These are phyloP conservation scores for Desmodesmus armatus DNA, from an alignment of 139 green algal genomes.

Conservation along the genomic window DNA sequence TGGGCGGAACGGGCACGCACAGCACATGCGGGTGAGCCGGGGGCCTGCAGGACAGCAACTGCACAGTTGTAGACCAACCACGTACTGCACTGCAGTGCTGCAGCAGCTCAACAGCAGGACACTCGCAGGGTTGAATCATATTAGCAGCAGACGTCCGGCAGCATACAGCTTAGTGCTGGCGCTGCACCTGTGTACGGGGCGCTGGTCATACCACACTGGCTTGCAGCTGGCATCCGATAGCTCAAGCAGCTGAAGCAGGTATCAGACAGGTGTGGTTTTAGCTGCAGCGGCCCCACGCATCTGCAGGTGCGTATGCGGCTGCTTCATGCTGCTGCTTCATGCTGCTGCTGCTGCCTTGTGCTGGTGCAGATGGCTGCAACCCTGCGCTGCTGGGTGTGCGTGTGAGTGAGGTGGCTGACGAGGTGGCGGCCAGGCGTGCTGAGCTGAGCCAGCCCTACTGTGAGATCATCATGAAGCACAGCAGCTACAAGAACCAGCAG, in stretches of 20 bases:
- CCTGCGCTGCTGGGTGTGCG: conserved; percentile 50
- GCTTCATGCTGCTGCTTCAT: neutral
- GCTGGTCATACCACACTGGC: neutral
- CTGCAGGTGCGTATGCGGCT: no score
- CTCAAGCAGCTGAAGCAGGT: neutral
- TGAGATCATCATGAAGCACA: conserved; percentile 39
- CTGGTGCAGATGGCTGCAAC: conserved; percentile 44
- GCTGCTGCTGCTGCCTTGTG: neutral
- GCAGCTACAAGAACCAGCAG: conserved; percentile 50
- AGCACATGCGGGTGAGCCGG: no score
- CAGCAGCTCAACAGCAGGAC: no score
- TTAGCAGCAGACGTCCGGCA: neutral
- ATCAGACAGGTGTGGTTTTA: neutral
- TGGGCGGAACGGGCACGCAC: conserved; percentile 58
- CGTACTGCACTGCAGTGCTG: no score
- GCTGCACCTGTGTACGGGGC: neutral
- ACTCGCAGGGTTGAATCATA: conserved; percentile 46
- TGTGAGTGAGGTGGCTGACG: conserved; percentile 59
- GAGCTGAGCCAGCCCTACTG: conserved; percentile 36
- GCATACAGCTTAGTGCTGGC: neutral
- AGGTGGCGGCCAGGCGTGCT: conserved; percentile 13
- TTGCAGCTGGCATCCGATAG: no score
- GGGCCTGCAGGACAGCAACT: no score
- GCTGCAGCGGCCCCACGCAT: neutral
- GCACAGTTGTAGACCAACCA: no score